phyloP scores from a whole-genome alignment of 2,329 filamentous ascomycete genomes.

The Aspergillus sp. region DNA sequence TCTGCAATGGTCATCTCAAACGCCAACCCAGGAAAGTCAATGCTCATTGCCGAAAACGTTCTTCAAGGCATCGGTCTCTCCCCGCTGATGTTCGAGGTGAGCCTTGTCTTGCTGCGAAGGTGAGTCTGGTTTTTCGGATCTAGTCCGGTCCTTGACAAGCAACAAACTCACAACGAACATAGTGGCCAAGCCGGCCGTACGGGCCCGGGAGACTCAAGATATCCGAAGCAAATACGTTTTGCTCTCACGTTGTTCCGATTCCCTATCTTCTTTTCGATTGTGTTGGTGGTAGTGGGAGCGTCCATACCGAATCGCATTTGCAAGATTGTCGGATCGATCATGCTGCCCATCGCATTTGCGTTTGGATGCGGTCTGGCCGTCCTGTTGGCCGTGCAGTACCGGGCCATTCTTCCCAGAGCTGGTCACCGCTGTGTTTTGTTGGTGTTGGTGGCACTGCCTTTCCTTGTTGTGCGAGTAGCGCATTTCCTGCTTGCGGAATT shows the following conservation, averaged over 20 bases:
- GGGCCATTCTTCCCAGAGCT: conserved; percentile 15
- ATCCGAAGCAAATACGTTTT: conserved; percentile 21
- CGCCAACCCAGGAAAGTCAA: conserved; percentile 14
- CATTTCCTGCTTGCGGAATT: conserved; percentile 23
- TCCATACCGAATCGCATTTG: conserved; percentile 17
- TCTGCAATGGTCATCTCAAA: conserved; percentile 24
- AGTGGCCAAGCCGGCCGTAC: conserved; percentile 27
- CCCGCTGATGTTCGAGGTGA: conserved; percentile 30
- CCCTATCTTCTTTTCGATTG: conserved; percentile 23
- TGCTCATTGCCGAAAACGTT: conserved; percentile 22
- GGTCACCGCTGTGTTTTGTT: conserved; percentile 21
- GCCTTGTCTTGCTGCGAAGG: conserved; percentile 27
- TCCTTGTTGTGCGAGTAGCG: conserved; percentile 22
- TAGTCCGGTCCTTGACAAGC: neutral
- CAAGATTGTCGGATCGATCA: conserved; percentile 18
- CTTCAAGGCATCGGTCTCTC: conserved; percentile 29
- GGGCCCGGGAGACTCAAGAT: conserved; percentile 26
- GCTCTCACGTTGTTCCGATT: conserved; percentile 27
- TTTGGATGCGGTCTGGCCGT: conserved; percentile 22
- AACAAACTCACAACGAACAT: neutral
- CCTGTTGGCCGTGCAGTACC: conserved; percentile 21
- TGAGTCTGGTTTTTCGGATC: conserved; percentile 5
- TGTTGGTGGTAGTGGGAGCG: conserved; percentile 22
- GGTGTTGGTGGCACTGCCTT: conserved; percentile 18
- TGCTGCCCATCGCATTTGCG: conserved; percentile 23